phyloP scores from a whole-genome alignment of 306 rosid genomes.

The Glycine latifolia region DNA sequence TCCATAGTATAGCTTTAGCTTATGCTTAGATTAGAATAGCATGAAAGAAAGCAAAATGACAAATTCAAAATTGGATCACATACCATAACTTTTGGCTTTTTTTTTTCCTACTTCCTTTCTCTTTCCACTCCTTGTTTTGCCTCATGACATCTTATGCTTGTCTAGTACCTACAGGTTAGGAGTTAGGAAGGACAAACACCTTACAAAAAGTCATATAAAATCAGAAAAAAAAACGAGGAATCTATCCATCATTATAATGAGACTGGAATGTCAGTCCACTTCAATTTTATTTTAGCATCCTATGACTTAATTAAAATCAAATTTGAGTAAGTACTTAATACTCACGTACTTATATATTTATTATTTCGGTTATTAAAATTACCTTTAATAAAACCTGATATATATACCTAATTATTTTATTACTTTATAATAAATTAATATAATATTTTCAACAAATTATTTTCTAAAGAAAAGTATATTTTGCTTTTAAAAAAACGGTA shows the following conservation, averaged over 20 bases:
- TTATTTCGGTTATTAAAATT: no score
- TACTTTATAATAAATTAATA: no score
- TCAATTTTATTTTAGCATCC: constrained; percentile 19
- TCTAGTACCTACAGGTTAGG: not conserved
- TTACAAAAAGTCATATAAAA: not conserved
- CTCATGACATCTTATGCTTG: constrained; percentile 13
- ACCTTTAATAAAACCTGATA: no score
- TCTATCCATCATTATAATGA: no score
- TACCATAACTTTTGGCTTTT: constrained; percentile 27
- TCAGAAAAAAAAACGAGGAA: not conserved
- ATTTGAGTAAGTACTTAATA: no score
- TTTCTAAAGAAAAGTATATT: no score
- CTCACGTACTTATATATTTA: no score
- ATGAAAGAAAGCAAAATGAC: constrained; percentile 48
- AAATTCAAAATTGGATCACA: constrained; percentile 39
- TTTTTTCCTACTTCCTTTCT: not conserved
- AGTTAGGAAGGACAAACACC: not conserved
- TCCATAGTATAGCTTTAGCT: constrained; percentile 7
- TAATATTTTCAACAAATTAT: no score
- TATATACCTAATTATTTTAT: no score
- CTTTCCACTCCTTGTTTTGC: constrained; percentile 28
- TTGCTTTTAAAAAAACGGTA: no score
- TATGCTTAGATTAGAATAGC: constrained; percentile 41
- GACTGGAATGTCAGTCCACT: not conserved
- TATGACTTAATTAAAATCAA: not conserved